Base-by-base conservation (phyloP, 1,139 yeast species). In the Zygoascus sp. region DNA sequence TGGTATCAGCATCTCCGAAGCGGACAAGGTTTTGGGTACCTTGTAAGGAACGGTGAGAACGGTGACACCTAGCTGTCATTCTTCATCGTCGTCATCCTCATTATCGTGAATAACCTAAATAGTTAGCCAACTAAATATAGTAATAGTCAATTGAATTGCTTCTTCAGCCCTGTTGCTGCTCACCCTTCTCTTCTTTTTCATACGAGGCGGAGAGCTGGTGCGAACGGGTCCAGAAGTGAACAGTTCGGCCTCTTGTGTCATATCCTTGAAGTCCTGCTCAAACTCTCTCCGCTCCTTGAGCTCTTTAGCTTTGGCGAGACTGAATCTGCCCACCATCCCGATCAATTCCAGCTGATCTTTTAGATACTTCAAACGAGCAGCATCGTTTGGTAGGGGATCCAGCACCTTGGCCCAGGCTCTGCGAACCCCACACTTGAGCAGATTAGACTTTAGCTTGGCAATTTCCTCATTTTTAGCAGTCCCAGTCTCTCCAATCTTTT, bases 1-100 rank as follows among this genome's bases (percentile, higher is more conserved):
- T 47, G 79, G 90, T 10, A 77, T 88, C 50, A 76, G 79, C 20
- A 76, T 74, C 36, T 71, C 81, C 17, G 66, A 68, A 32, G 81
- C 81, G 11, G 75, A 70, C 45, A 70, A 69, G 50, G 75, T 78
- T 32, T 58, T 75, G 44, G 62, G 63, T 8, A 27, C 32, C 32
- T 13, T 34, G 16, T 20, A 35, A 21, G 10, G 20, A 16, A 15
- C 28, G n/a, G n/a, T 25, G n/a, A n/a, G n/a, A n/a, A n/a, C n/a
- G n/a, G n/a, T n/a, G n/a, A n/a, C n/a, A n/a, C n/a, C n/a, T n/a
- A n/a, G n/a, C n/a, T n/a, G 15, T 2, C 16, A 30, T 15, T 11
- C 15, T 34, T 13, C 15, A 3, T 34, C 22, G 5, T 10, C 17
- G 4, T 34, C 38, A 9, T 20, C 23, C n/a, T 34, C 38, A 9